phyloP scores from a whole-genome alignment of 2,329 filamentous ascomycete species.

The Dryadomyces sulphureus region DNA sequence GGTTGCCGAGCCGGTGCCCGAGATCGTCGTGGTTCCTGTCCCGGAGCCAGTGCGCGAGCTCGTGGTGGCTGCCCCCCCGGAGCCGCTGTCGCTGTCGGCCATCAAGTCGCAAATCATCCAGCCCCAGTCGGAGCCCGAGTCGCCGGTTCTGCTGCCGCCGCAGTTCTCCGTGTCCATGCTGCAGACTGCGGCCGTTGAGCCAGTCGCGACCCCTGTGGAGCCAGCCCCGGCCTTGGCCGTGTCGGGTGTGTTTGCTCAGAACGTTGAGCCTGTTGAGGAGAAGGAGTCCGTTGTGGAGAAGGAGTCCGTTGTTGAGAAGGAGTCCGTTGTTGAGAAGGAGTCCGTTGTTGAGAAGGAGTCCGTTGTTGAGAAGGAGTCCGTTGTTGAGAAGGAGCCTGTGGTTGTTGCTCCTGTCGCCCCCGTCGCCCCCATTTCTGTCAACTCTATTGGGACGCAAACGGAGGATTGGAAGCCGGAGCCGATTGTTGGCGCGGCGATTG shows the following conservation, averaged over 20 bases:
- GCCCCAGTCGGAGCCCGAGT: neutral
- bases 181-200: conserved; percentile 17
- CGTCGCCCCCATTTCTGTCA: conserved; percentile 11
- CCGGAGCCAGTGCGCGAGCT: conserved; percentile 12
- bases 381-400: neutral
- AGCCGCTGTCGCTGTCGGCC: neutral
- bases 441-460: conserved; percentile 7
- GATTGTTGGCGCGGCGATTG: neutral
- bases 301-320: too few relatives aligned
- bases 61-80: neutral
- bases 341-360: neutral
- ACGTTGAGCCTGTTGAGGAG: conserved; percentile 1
- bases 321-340: neutral
- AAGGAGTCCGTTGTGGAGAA: too few relatives aligned
- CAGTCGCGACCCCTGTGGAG: conserved; percentile 10
- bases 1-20: conserved; percentile 10
- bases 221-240: conserved; percentile 8
- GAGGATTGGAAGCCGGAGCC: conserved; percentile 9
- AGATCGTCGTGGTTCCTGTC: conserved; percentile 7
- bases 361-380: neutral
- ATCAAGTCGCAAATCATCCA: neutral
- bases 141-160: neutral
- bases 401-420: neutral
- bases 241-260: conserved; percentile 6
- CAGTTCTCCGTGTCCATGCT: conserved; percentile 22